Conservation (phyloP, 805 yeast genomes). For the Metschnikowia kunwiensis region DNA sequence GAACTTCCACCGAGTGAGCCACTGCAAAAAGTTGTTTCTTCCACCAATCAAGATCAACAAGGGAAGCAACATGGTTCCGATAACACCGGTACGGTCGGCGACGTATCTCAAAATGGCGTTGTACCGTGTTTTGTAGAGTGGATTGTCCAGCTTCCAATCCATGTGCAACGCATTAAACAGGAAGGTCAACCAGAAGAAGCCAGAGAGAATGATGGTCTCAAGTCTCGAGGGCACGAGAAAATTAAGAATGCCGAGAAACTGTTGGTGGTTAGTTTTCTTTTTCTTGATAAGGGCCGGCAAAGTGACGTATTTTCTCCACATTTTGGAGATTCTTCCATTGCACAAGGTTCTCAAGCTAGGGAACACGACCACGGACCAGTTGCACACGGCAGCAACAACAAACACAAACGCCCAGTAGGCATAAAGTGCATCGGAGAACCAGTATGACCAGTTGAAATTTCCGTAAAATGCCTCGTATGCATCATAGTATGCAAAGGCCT, state of each 20-base stretch:
- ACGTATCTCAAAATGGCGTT: slow-evolving; percentile 12
- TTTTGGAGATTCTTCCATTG: slow-evolving; percentile 29
- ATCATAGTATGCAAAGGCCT: slow-evolving; percentile 3
- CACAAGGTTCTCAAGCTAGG: slow-evolving; percentile 11
- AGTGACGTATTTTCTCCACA: slow-evolving; percentile 34
- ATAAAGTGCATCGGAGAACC: slow-evolving; percentile 11
- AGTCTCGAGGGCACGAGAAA: slow-evolving; percentile 26
- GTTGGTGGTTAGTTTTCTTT: slow-evolving; percentile 27
- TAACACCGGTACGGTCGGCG: slow-evolving; percentile 18
- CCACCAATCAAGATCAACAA: slow-evolving; percentile 19
- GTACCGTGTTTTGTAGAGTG: slow-evolving; percentile 27
- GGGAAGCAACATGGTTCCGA: slow-evolving; percentile 18
- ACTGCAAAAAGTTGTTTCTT: slow-evolving; percentile 20
- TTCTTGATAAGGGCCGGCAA: slow-evolving; percentile 38
- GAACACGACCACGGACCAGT: slow-evolving; percentile 16
- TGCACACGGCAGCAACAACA: slow-evolving; percentile 12
- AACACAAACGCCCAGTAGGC: slow-evolving; percentile 16
- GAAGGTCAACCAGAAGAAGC: slow-evolving; percentile 19
- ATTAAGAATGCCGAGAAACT: slow-evolving; percentile 22
- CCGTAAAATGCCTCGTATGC: slow-evolving; percentile 7
- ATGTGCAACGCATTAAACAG: slow-evolving; percentile 18
- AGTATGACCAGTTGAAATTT: slow-evolving; percentile 15
- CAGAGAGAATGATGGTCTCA: slow-evolving; percentile 23
- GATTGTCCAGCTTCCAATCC: slow-evolving; percentile 29
- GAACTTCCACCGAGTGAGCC: slow-evolving; percentile 20